Evolutionary conservation across 352 stramenopile species (phyloP), one percentile per base, ranked within the genome.

Genomic region (Pythium brachiatum): DNA sequence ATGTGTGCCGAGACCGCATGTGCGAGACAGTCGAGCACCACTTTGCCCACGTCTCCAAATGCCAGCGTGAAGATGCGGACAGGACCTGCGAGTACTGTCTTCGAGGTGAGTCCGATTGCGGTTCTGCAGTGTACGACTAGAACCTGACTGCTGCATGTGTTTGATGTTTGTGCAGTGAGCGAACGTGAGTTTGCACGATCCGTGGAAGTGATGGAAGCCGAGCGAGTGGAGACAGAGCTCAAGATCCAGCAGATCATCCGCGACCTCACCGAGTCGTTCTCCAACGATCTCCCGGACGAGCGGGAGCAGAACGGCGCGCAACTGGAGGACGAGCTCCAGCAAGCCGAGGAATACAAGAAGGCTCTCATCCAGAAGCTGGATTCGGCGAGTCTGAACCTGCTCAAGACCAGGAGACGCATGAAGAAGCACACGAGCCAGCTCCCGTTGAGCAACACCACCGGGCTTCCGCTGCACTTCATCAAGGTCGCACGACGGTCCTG

Each of bases 11-110:
- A n/a, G 50, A 70, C 23, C 38, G 47, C 13, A 50, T 66, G 51
- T 75, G 69, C 46, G 52, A 62, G 16, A 64, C 48, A 3, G 64
- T 73, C 2, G 69, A 72, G 64, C 64, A 65, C n/a, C 69, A 76
- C 26, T 73, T 73, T 31, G 62, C 55, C 16, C 69, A 76, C 29
- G 18, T 71, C 6, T 64, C 62, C 11, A 65, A 62, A 20, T 76
- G 69, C 32, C 34, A 60, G 12, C 66, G 58, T 47, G 62, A 53
- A 39, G 57, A 52, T 15, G 60, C 34, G 1, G 60, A 72, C 3
- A 12, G 12, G 2, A 20, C 41, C 12, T 76, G 69, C 48, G 69
- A 76, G 53, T 76, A 76, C 31, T 76, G 69, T 44, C 55, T 76
- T n/a, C 50, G 58, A 68, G 62, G 65, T 76, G 53, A 41, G 65